phyloP scores from a whole-genome alignment of 177 flowering plant species.

The Vitis hybrid region DNA sequence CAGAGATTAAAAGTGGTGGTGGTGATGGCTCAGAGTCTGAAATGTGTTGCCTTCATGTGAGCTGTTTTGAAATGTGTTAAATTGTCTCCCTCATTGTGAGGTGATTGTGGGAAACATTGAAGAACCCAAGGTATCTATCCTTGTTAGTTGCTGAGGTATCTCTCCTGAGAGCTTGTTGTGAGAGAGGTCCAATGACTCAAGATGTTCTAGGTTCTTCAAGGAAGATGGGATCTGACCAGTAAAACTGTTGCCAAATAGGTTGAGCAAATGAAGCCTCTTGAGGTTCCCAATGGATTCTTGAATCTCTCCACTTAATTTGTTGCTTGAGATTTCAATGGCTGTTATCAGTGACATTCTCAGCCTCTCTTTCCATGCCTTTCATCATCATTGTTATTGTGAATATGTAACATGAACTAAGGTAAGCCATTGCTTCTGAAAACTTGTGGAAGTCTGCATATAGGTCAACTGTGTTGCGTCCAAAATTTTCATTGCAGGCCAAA shows the following conservation, averaged over 20 bases:
- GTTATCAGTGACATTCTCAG: background rate
- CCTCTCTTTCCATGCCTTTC: background rate
- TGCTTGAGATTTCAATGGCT: constrained; percentile 8
- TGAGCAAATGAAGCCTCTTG: background rate
- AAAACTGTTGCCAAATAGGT: constrained; percentile 3
- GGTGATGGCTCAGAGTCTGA: background rate
- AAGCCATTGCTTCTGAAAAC: background rate
- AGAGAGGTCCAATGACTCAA: constrained; percentile 13
- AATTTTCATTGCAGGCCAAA: constrained; percentile 10
- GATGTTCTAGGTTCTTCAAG: background rate
- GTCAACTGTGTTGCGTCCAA: background rate
- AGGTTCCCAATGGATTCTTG: background rate
- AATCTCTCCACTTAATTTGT: constrained; percentile 7
- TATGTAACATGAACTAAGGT: no score
- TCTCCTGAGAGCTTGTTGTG: constrained; percentile 1
- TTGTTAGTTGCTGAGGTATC: background rate
- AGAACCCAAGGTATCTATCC: constrained; percentile 1
- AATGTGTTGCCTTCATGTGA: background rate
- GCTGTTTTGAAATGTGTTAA: background rate
- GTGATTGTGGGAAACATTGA: constrained; percentile 6
- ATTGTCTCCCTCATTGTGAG: background rate
- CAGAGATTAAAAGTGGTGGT: background rate
- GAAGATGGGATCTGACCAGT: constrained; percentile 7
- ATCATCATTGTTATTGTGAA: background rate
- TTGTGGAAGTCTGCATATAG: no score